Evolutionary conservation across 345 rosid genomes (phyloP), one percentile per base, ranked within the genome.

Genomic region (Eucalyptus leucophloia): DNA sequence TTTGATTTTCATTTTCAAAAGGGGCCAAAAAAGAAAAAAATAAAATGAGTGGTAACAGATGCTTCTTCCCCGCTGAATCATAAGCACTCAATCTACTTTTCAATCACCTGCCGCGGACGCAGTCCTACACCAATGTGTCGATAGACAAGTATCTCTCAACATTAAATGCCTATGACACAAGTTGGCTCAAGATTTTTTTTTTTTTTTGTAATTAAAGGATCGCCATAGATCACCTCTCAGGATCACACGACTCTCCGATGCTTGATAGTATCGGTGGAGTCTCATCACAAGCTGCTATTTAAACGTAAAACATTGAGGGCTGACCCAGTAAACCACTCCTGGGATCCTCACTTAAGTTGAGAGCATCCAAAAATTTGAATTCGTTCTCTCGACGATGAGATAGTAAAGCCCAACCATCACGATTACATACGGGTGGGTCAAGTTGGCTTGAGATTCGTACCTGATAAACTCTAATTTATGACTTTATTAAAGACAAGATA

Each of bases 181-280:
- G 37, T n/a, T 65, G 72, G 10, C 72, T 17, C 3, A 1, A 60
- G 14, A 60, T 60, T 47, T 47, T 47, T 11, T 45, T 10, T 47
- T 49, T 12, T 49, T 49, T 49, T 49, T 49, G 49, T 13, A 5
- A 49, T 5, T 15, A 6, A 14, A 17, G 0, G 0, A 49, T 15
- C 6, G 0, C 3, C 1, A 3, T 5, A 49, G 0, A 49, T 49
- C 7, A 49, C 51, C 0, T 12, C 13, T 49, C 6, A 5, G 2
- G 50, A 49, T 49, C 6, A 49, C 16, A 49, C 16, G 16, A 49
- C 6, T 14, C 50, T 49, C 0, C 50, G 2, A 1, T 49, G 1
- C 2, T 49, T 47, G 49, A 12, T 47, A 47, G 49, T 1, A 47
- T 47, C 12, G 1, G 0, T 47, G 13, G 12, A 11, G 13, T 47